Conservation (phyloP, 331 rosid species). For the Telfairia occidentalis region DNA sequence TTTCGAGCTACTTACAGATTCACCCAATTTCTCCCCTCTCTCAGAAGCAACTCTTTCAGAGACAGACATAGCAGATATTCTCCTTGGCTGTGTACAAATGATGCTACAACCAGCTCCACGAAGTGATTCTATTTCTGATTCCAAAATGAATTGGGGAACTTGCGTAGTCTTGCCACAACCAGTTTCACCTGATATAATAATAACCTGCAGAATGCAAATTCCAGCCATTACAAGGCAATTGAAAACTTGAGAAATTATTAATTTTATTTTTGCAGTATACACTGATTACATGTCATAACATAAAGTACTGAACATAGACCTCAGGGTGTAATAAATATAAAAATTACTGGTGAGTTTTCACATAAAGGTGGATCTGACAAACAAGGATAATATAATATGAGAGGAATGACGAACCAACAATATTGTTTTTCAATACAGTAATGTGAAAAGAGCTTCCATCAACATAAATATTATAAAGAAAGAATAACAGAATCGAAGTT, state of each 20-base stretch:
- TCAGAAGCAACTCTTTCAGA: constrained; percentile 93
- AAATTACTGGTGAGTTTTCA: neutral
- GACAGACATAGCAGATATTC: constrained; percentile 93
- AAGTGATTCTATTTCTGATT: constrained; percentile 66
- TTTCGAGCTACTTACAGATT: constrained; percentile 58
- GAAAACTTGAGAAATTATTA: neutral
- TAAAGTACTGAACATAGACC: neutral
- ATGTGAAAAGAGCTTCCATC: neutral
- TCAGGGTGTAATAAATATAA: neutral
- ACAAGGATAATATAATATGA: neutral
- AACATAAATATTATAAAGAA: neutral
- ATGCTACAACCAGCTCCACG: constrained; percentile 73
- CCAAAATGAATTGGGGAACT: constrained; percentile 92
- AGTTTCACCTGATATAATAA: constrained; percentile 84
- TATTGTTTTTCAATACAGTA: neutral
- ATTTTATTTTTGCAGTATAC: neutral
- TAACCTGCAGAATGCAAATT: constrained; percentile 41
- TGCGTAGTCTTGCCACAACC: constrained; percentile 99
- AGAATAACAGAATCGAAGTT: neutral
- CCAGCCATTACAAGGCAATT: neutral
- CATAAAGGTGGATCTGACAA: neutral
- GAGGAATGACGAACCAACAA: neutral
- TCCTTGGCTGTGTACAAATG: constrained; percentile 92
- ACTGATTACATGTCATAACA: neutral
- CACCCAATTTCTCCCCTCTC: constrained; percentile 94